Evolutionary conservation across 2,329 filamentous ascomycete species (phyloP).

Genomic region (Ustulina deusta): DNA sequence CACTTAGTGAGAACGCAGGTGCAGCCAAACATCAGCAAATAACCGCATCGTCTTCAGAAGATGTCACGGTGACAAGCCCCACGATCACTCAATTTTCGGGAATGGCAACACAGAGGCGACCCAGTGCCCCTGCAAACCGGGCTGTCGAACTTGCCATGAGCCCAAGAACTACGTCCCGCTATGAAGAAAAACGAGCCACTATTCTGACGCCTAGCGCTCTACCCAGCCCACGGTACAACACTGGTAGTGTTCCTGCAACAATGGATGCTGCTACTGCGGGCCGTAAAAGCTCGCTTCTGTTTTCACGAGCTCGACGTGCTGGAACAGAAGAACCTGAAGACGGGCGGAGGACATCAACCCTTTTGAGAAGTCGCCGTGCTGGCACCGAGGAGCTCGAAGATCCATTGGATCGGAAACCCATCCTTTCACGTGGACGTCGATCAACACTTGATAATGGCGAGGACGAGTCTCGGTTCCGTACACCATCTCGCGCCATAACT

Average conservation of each 20-base stretch:
- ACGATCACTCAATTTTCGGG: constrained; percentile 58
- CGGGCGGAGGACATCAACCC: constrained; percentile 59
- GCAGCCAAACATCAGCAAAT: constrained; percentile 53
- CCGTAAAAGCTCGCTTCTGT: constrained; percentile 67
- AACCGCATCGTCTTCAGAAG: constrained; percentile 45
- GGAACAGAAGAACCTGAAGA: constrained; percentile 65
- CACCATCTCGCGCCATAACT: constrained; percentile 69
- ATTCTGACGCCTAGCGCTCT: constrained; percentile 60
- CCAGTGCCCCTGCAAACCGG: constrained; percentile 55
- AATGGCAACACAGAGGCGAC: constrained; percentile 55
- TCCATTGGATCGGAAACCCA: constrained; percentile 54
- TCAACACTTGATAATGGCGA: constrained; percentile 62
- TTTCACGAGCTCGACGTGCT: constrained; percentile 60
- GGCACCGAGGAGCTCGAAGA: constrained; percentile 63
- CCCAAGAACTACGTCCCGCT: constrained; percentile 62
- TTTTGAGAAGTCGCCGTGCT: constrained; percentile 60
- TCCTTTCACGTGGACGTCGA: constrained; percentile 61
- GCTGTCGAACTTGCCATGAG: constrained; percentile 55
- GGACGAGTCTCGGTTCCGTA: constrained; percentile 64
- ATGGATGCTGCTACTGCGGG: constrained; percentile 54
- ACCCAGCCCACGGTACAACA: constrained; percentile 57
- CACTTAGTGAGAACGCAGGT: constrained; percentile 73
- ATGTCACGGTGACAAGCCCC: constrained; percentile 56
- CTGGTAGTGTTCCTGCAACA: constrained; percentile 56
- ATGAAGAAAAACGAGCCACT: constrained; percentile 65